A percentile compares a stretch with the other conserved stretches of the same genome.
Conservation (phyloP, 1,139 yeast genomes). For the Blastobotrys persicus region DNA sequence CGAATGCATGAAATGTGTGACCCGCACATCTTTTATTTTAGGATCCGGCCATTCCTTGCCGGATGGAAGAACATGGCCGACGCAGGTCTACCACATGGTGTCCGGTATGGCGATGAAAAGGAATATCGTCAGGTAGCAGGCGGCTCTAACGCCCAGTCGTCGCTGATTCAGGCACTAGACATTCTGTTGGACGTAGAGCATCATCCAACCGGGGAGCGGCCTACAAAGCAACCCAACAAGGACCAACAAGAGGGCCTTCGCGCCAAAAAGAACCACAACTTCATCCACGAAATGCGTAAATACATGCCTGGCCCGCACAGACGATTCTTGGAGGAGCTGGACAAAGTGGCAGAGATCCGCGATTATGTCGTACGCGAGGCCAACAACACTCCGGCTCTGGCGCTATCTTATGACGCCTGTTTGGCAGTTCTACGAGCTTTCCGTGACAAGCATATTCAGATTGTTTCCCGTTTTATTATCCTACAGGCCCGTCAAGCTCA, state of each 20-base stretch:
- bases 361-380: constrained; percentile 55
- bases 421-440: constrained; percentile 84
- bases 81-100: constrained; percentile 79
- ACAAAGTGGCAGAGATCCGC: constrained; percentile 56
- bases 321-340: constrained; percentile 61
- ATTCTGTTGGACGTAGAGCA: constrained; percentile 74
- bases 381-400: constrained; percentile 52
- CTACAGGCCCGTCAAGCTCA: constrained; percentile 57
- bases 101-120: constrained; percentile 66
- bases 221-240: constrained; percentile 14
- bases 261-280: constrained; percentile 48
- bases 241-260: constrained; percentile 20
- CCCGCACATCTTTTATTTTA: constrained; percentile 84
- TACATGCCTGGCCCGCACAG: constrained; percentile 91
- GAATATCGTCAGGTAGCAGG: constrained; percentile 68
- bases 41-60: constrained; percentile 85
- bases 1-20: constrained; percentile 94
- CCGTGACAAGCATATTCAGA: constrained; percentile 89
- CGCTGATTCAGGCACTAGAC: constrained; percentile 83
- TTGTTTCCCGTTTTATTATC: constrained; percentile 81
- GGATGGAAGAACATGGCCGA: constrained; percentile 94
- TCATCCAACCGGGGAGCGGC: constrained; percentile 66
- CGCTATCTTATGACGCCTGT: constrained; percentile 81
- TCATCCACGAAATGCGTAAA: constrained; percentile 76
- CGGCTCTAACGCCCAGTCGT: constrained; percentile 92